A percentile compares a stretch with the other conserved stretches of the same genome.
phyloP scores from a whole-genome alignment of 1,284 basidiomycete genomes.

The Athelia sp. region DNA sequence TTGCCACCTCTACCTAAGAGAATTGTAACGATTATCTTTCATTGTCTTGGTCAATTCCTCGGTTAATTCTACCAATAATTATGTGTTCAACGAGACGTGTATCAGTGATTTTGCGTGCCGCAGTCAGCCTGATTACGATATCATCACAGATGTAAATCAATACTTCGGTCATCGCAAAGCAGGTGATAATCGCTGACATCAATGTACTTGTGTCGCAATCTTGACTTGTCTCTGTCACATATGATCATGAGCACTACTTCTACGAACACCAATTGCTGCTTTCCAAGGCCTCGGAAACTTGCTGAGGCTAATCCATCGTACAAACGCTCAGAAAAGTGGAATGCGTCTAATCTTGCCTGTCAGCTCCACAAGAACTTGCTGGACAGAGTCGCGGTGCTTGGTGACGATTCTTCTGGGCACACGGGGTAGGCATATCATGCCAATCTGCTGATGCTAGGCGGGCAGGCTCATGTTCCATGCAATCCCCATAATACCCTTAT shows the following conservation, averaged over 20 bases:
- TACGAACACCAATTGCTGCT: no score
- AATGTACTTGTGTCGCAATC: no score
- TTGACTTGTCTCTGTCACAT: no score
- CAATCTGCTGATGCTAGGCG: not conserved
- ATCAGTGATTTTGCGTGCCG: not conserved
- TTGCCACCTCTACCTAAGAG: constrained; percentile 41
- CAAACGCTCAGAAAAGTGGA: not conserved
- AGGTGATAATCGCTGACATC: no score
- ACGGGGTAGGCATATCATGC: constrained; percentile 45
- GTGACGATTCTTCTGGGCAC: constrained; percentile 52
- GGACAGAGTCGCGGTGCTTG: constrained; percentile 61
- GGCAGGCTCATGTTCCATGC: not conserved
- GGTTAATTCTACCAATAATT: no score
- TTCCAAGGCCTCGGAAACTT: not conserved
- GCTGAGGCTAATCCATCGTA: not conserved
- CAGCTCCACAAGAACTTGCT: not conserved
- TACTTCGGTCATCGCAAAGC: no score
- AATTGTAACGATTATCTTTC: constrained; percentile 11
- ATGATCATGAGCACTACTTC: no score
- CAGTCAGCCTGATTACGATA: not conserved
- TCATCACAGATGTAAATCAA: not conserved
- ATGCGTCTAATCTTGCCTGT: not conserved
- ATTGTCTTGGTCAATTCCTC: not conserved
- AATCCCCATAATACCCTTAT: no score
- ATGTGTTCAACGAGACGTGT: not conserved